Conservation (phyloP, 2,329 filamentous ascomycete species). For the Talaromyces albobiverticillius region DNA sequence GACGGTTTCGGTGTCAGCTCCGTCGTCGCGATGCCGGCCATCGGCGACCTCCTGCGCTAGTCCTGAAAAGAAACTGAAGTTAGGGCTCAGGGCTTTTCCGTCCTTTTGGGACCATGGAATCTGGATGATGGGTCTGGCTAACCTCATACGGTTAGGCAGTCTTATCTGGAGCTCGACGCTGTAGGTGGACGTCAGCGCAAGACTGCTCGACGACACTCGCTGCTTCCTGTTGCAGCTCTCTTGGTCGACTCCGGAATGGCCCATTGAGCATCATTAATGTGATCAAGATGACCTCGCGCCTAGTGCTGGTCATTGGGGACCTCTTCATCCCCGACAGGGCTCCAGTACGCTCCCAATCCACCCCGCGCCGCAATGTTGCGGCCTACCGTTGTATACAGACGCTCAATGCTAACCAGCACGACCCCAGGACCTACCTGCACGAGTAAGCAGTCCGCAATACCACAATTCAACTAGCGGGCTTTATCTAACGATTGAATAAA, state of each 20-base stretch:
- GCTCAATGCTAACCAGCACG: conserved; percentile 14
- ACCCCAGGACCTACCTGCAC: conserved; percentile 72
- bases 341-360: conserved; percentile 53
- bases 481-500: conserved; percentile 10
- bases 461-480: too few relatives aligned
- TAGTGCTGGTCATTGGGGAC: conserved; percentile 89
- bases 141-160: too few relatives aligned
- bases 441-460: conserved; percentile 53
- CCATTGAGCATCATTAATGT: conserved; percentile 23
- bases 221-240: neutral
- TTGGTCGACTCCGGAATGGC: conserved; percentile 23
- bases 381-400: conserved; percentile 9
- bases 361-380: conserved; percentile 7
- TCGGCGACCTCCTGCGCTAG: conserved; percentile 3
- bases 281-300: conserved; percentile 69
- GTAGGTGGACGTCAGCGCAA: neutral
- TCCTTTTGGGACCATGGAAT: neutral
- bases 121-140: too few relatives aligned
- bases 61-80: neutral
- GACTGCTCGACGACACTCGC: neutral
- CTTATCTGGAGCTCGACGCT: too few relatives aligned
- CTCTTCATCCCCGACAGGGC: conserved; percentile 91
- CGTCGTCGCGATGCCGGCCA: conserved; percentile 5
- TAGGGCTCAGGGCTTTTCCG: neutral
- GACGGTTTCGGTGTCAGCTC: neutral